These are phyloP conservation scores for Lachnellula suecica DNA, from an alignment of 2,329 filamentous ascomycete genomes.

Conservation along the genomic window DNA sequence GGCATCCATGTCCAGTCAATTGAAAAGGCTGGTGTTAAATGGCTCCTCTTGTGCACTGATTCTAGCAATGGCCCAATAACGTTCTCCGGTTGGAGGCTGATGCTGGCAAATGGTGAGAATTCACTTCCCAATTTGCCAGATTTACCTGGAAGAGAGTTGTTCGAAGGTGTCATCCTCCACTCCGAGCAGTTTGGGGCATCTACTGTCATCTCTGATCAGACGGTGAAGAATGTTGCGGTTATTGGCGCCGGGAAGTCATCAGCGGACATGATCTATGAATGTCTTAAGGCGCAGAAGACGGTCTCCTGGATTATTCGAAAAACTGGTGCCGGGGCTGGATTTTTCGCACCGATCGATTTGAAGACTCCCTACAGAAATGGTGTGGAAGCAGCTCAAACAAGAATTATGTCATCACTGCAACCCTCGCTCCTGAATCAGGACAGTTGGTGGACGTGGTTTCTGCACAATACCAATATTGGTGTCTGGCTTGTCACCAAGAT, in stretches of 20 bases:
- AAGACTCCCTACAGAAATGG: conserved; percentile 28
- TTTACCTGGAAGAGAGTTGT: conserved; percentile 29
- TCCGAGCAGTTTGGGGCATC: conserved; percentile 35
- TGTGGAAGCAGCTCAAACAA: conserved; percentile 21
- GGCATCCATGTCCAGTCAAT: not conserved
- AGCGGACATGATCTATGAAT: conserved; percentile 38
- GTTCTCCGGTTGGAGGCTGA: conserved; percentile 5
- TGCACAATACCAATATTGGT: conserved; percentile 17
- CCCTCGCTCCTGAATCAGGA: conserved; percentile 13
- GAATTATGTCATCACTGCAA: conserved; percentile 8
- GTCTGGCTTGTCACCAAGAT: conserved; percentile 20
- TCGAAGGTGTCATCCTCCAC: conserved; percentile 33
- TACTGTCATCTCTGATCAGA: conserved; percentile 20
- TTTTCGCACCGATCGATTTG: conserved; percentile 27
- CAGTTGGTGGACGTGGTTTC: conserved; percentile 15
- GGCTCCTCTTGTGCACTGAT: not conserved
- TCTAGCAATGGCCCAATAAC: too few species aligned
- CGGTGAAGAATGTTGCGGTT: conserved; percentile 30
- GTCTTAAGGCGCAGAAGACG: conserved; percentile 32
- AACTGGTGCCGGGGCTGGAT: conserved; percentile 32
- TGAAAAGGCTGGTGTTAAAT: not conserved
- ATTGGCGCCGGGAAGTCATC: conserved; percentile 38
- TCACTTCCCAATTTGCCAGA: conserved; percentile 30
- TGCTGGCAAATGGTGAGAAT: conserved; percentile 14
- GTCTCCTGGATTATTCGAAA: conserved; percentile 37